Conservation (phyloP, 495 filamentous ascomycete species). For the Penicillium mononematosum region DNA sequence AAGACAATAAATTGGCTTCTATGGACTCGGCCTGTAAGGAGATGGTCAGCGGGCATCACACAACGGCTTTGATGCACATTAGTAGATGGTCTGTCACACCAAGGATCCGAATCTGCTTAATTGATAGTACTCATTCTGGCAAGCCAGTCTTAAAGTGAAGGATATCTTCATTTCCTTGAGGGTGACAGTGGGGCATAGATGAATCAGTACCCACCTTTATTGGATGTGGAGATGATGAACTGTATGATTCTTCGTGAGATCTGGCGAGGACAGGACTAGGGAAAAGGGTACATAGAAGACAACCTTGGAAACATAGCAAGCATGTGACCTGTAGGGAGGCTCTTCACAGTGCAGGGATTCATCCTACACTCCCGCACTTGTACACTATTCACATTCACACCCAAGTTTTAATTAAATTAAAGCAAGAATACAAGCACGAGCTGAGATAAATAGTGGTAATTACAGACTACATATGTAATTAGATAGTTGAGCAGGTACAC, state of each 20-base stretch:
- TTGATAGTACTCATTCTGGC: slow-evolving; percentile 13
- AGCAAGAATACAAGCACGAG: no score
- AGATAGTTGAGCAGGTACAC: no score
- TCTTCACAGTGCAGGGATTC: not conserved
- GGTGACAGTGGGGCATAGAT: no score
- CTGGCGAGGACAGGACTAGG: not conserved
- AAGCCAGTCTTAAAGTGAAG: slow-evolving; percentile 19
- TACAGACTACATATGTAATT: no score
- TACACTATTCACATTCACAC: not conserved
- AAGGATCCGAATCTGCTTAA: slow-evolving; percentile 26
- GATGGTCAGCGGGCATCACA: not conserved
- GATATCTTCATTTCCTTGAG: slow-evolving; percentile 18
- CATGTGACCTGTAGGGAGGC: not conserved
- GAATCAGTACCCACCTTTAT: not conserved
- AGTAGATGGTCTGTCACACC: not conserved
- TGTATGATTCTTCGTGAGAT: not conserved
- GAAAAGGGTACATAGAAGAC: not conserved
- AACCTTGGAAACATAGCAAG: not conserved
- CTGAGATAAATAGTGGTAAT: no score
- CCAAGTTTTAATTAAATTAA: no score
- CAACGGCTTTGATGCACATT: not conserved
- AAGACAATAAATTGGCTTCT: not conserved
- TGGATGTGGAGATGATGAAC: not conserved
- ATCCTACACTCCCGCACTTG: not conserved
- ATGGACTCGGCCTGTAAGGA: not conserved